Conservation (phyloP, 2,329 filamentous ascomycete species). For the Cercospora sp. region DNA sequence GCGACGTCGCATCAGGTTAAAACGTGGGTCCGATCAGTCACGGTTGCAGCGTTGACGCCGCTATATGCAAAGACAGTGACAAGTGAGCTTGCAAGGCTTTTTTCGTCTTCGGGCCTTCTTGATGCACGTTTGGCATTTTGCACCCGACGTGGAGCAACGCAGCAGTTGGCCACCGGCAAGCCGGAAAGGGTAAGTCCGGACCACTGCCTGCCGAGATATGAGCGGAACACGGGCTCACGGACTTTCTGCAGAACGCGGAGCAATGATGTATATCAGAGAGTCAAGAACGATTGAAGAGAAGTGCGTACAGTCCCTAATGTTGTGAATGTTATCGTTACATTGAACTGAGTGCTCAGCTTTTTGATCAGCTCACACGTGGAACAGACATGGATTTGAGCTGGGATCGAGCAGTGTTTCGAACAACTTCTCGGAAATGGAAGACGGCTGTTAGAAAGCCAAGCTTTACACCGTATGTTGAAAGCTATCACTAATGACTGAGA, state of each 20-base stretch:
- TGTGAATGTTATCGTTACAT: not conserved
- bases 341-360: not conserved
- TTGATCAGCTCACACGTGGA: not conserved
- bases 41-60: not conserved
- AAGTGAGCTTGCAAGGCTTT: not conserved
- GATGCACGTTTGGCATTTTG: not conserved
- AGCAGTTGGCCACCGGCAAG: not conserved
- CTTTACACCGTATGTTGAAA: not conserved
- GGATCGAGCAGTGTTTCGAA: not conserved
- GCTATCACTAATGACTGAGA: not conserved
- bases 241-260: not conserved
- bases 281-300: not conserved
- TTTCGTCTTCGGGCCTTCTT: not conserved
- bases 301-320: not conserved
- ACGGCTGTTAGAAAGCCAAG: not conserved
- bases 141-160: conserved; percentile 8
- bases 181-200: not conserved
- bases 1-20: not conserved
- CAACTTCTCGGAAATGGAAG: not conserved
- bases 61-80: not conserved
- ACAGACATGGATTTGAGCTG: not conserved
- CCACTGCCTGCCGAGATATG: not conserved
- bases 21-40: not conserved
- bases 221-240: not conserved
- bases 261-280: not conserved